Evolutionary conservation across 768 basidiomycete species (phyloP).

Genomic region (Hirschioporus abietinus): DNA sequence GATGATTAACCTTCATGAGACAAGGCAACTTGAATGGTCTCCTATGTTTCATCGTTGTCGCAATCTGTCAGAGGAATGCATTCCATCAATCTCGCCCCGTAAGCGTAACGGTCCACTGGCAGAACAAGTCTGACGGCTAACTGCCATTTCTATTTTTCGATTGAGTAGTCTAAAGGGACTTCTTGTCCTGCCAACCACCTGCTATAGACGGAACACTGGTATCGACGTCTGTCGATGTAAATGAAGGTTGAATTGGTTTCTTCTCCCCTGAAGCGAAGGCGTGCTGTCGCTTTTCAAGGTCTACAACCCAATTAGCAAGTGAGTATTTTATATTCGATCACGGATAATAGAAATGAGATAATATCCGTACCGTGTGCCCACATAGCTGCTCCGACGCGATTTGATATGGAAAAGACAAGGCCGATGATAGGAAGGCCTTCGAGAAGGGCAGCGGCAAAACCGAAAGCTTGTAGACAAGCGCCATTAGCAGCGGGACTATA

Average conservation of each 20-base stretch:
- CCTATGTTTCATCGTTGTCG: not conserved
- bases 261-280: slow-evolving; percentile 29
- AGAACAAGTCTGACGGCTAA: too few species aligned
- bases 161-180: not conserved
- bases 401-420: slow-evolving; percentile 76
- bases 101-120: not conserved
- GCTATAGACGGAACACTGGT: slow-evolving; percentile 1
- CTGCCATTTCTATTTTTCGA: too few species aligned
- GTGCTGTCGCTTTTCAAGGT: slow-evolving; percentile 38
- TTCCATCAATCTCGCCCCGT: not conserved
- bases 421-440: slow-evolving; percentile 82
- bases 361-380: slow-evolving; percentile 69
- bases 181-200: slow-evolving; percentile 5
- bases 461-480: slow-evolving; percentile 54
- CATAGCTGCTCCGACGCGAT: slow-evolving; percentile 91
- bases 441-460: slow-evolving; percentile 76
- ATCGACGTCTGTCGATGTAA: not conserved
- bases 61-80: not conserved
- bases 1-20: not conserved
- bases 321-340: not conserved
- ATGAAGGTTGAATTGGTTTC: slow-evolving; percentile 22
- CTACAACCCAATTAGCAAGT: slow-evolving; percentile 22
- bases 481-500: not conserved
- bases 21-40: not conserved
- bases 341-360: not conserved